Evolutionary conservation across 306 rosid genomes (phyloP).

Genomic region (Vicia villosa): DNA sequence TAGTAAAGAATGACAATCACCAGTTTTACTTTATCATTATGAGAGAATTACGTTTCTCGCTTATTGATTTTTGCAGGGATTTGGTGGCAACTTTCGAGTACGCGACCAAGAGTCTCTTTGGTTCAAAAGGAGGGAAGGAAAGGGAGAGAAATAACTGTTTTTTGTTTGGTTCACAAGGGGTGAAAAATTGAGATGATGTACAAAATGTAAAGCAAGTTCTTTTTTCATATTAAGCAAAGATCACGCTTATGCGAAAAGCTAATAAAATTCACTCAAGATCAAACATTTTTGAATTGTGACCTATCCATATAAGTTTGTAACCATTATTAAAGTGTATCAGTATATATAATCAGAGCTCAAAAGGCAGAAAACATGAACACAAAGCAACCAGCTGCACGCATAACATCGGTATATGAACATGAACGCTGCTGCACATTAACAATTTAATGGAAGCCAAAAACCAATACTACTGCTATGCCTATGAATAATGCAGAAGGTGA

Average conservation of each 20-base stretch:
- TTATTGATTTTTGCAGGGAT: neutral
- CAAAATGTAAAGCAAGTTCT: too few relatives aligned
- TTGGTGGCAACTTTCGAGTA: constrained; percentile 28
- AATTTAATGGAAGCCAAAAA: too few relatives aligned
- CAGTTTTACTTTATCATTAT: neutral
- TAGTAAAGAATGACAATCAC: neutral
- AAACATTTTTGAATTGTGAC: neutral
- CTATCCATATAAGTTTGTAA: neutral
- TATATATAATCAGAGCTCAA: neutral
- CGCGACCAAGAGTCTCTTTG: neutral
- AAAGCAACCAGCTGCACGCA: neutral
- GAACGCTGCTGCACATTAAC: neutral
- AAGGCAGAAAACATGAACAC: neutral
- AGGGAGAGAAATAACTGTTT: too few relatives aligned
- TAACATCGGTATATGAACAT: constrained; percentile 2
- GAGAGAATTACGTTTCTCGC: neutral
- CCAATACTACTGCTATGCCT: constrained; percentile 27
- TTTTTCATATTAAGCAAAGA: neutral
- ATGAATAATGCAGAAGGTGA: constrained; percentile 31
- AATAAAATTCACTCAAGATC: neutral
- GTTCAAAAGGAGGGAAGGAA: too few relatives aligned
- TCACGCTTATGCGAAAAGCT: neutral
- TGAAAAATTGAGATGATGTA: too few relatives aligned
- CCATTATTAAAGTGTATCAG: neutral
- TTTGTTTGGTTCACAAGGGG: too few relatives aligned